These are phyloP conservation scores for Pyrenophora graminea DNA, from an alignment of 2,329 filamentous ascomycete genomes.

Conservation along the genomic window DNA sequence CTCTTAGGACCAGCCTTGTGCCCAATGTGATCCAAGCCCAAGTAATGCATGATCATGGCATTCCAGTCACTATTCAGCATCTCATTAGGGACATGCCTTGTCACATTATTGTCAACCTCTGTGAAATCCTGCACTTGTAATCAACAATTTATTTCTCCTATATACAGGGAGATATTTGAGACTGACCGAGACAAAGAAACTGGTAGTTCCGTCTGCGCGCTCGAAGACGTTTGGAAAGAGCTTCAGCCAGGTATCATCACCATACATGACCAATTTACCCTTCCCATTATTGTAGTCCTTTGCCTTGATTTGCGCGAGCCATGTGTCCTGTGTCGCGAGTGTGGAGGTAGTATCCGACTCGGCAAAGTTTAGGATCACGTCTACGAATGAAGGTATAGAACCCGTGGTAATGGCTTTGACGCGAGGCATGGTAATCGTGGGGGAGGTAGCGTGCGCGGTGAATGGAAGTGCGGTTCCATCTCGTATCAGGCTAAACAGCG, in stretches of 20 bases:
- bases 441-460: slow-evolving; percentile 93
- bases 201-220: slow-evolving; percentile 88
- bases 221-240: slow-evolving; percentile 89
- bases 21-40: slow-evolving; percentile 95
- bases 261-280: slow-evolving; percentile 86
- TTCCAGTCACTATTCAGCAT: slow-evolving; percentile 82
- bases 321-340: slow-evolving; percentile 87
- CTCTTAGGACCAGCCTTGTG: slow-evolving; percentile 91
- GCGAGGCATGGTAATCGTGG: slow-evolving; percentile 97
- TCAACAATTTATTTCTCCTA: slow-evolving; percentile 41
- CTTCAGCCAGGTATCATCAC: slow-evolving; percentile 98
- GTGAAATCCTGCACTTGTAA: slow-evolving; percentile 76
- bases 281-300: slow-evolving; percentile 46
- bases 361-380: slow-evolving; percentile 94
- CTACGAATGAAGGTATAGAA: slow-evolving; percentile 96
- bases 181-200: slow-evolving; percentile 95
- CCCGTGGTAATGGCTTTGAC: slow-evolving; percentile 97
- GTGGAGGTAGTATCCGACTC: slow-evolving; percentile 91
- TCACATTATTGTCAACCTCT: slow-evolving; percentile 97
- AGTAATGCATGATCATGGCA: slow-evolving; percentile 90
- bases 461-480: slow-evolving; percentile 85
- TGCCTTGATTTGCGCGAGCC: slow-evolving; percentile 89
- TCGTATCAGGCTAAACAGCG: slow-evolving; percentile 70
- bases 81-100: slow-evolving; percentile 80
- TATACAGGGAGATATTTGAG: slow-evolving; percentile 29